Conservation (phyloP, 2,329 filamentous ascomycete genomes). For the Colletotrichum shisoi region DNA sequence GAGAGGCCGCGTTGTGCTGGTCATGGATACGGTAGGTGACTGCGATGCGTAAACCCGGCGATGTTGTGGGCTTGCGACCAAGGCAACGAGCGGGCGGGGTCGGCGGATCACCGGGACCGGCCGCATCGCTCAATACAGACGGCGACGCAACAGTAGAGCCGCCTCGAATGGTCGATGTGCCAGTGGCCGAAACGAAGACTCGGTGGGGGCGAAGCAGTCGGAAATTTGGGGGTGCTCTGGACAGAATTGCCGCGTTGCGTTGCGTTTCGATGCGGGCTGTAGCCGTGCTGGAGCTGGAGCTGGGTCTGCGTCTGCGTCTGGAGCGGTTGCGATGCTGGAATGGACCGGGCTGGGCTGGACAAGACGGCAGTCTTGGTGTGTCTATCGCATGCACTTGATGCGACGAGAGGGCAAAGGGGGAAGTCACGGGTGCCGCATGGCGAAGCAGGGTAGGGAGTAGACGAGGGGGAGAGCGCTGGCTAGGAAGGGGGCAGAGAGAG, state of each 20-base stretch:
- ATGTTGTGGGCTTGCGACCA: neutral
- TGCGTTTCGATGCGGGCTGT: slow-evolving; percentile 12
- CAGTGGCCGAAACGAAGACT: neutral
- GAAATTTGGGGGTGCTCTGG: neutral
- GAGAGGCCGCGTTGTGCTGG: slow-evolving; percentile 7
- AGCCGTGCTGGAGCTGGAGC: neutral
- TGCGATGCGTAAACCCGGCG: slow-evolving; percentile 7
- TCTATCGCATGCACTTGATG: slow-evolving; percentile 15
- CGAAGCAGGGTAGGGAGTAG: slow-evolving; percentile 8
- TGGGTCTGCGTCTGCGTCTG: neutral
- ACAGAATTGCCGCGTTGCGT: neutral
- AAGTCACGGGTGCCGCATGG: slow-evolving; percentile 11
- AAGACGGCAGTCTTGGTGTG: neutral
- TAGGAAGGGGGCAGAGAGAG: slow-evolving; percentile 1
- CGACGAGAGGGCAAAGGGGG: slow-evolving; percentile 4
- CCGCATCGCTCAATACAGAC: neutral
- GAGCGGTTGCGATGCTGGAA: neutral
- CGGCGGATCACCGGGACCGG: slow-evolving; percentile 12
- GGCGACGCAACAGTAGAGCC: neutral
- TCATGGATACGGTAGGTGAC: neutral
- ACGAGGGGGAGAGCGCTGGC: neutral
- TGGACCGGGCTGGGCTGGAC: neutral
- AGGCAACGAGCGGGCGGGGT: slow-evolving; percentile 18
- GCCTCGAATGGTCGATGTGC: neutral
- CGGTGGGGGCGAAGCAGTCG: no score